These are phyloP conservation scores for Penicillium turbatum DNA, from an alignment of 495 filamentous ascomycete genomes.

Conservation along the genomic window DNA sequence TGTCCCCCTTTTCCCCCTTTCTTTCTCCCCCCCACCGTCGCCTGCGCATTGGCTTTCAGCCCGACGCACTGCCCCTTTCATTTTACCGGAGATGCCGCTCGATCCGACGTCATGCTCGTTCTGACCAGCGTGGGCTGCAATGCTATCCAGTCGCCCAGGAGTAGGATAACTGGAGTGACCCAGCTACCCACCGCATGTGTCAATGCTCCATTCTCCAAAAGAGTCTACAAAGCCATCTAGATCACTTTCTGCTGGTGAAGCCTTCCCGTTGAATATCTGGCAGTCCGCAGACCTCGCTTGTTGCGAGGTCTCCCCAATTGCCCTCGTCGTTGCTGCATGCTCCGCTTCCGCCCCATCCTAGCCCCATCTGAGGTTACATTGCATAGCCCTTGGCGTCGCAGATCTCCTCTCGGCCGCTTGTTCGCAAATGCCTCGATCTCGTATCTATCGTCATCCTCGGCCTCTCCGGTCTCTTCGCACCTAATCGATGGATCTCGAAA, in stretches of 20 bases:
- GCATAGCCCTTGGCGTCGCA: neutral
- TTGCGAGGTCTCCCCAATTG: neutral
- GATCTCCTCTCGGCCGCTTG: conserved; percentile 1
- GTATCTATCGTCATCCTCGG: conserved; percentile 7
- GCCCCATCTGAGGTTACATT: conserved; percentile 5
- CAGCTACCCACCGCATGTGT: neutral
- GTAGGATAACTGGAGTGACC: neutral
- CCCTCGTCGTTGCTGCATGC: neutral
- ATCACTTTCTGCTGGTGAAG: neutral
- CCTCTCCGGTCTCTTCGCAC: neutral
- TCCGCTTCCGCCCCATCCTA: neutral
- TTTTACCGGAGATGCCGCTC: conserved; percentile 16
- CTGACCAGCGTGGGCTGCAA: neutral
- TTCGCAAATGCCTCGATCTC: neutral
- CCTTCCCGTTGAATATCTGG: neutral
- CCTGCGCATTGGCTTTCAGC: conserved; percentile 3
- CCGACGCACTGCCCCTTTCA: conserved; percentile 14
- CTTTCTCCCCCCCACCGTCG: conserved; percentile 1
- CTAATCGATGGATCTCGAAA: neutral
- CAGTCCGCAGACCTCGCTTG: neutral
- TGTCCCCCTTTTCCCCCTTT: no score
- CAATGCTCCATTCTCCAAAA: neutral
- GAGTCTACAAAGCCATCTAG: neutral
- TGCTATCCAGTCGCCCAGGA: neutral
- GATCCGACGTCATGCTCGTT: neutral